Percentiles rank a stretch among this genome's conserved stretches.
phyloP scores from a whole-genome alignment of 495 filamentous ascomycete species.

The Elasticomyces elasticus region DNA sequence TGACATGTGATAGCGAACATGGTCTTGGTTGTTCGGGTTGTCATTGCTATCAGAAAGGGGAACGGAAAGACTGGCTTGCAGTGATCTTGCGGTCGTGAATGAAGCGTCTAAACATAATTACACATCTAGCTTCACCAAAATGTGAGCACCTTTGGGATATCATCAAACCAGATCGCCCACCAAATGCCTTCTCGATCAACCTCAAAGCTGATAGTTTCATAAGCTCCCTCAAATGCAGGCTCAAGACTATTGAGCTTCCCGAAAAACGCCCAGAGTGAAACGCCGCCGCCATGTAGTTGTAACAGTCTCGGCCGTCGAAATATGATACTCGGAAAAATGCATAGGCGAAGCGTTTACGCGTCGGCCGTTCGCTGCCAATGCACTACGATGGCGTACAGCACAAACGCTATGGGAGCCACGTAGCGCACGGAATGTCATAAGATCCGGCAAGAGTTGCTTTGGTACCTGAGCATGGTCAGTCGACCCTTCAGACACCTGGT shows the following conservation, averaged over 20 bases:
- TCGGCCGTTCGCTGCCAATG: not conserved
- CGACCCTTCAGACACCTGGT: constrained; percentile 5
- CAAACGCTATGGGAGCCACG: constrained; percentile 10
- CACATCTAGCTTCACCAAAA: not conserved
- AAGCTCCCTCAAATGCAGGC: not conserved
- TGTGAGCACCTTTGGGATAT: no score
- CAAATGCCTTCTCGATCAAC: not conserved
- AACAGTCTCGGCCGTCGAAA: not conserved
- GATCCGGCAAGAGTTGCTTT: constrained; percentile 23
- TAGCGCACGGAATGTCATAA: constrained; percentile 24
- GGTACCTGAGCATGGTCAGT: constrained; percentile 24
- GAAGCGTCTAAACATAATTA: not conserved
- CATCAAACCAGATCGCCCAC: not conserved
- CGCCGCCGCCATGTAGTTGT: not conserved
- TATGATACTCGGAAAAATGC: not conserved
- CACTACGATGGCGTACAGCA: constrained; percentile 12
- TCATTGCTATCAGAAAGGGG: no score
- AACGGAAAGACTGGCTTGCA: no score
- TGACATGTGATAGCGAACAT: no score
- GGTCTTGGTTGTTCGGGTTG: no score
- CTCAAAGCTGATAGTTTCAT: not conserved
- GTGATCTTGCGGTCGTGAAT: no score
- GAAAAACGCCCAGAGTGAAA: not conserved
- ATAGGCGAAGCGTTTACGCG: not conserved
- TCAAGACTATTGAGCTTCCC: not conserved